A percentile compares a stretch with the other conserved stretches of the same genome.
Conservation (phyloP, 164 flowering plant genomes). For the Platanus orientalis region DNA sequence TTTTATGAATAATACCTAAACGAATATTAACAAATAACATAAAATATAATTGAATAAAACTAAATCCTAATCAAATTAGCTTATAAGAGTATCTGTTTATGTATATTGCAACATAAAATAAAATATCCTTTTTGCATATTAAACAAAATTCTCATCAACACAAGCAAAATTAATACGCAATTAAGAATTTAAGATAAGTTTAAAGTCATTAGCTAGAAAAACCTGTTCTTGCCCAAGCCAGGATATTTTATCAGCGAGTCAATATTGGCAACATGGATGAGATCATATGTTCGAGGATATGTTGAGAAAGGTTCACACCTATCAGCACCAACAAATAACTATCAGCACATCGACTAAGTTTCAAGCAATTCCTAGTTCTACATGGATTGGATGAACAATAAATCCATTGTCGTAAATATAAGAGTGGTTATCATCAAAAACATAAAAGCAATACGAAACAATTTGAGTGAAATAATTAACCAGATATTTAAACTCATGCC, state of each 20-base stretch:
- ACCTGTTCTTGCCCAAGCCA: slow-evolving; percentile 68
- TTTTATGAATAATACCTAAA: too few species aligned
- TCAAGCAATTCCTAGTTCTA: background rate
- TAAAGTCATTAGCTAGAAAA: slow-evolving; percentile 15
- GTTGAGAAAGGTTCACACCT: slow-evolving; percentile 99
- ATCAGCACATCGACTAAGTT: background rate
- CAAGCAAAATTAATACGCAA: background rate
- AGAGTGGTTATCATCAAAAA: background rate
- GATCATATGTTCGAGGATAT: slow-evolving; percentile 90
- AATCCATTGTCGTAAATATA: background rate
- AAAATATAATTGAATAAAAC: too few species aligned
- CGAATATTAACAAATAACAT: too few species aligned
- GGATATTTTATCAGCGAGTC: slow-evolving; percentile 63
- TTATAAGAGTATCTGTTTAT: too few species aligned
- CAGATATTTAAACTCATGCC: too few species aligned
- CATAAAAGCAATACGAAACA: background rate
- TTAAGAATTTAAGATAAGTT: background rate
- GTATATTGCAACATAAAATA: too few species aligned
- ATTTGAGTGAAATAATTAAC: background rate
- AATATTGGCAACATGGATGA: slow-evolving; percentile 69
- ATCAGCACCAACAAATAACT: slow-evolving; percentile 16
- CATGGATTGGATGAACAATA: background rate
- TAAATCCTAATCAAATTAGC: too few species aligned
- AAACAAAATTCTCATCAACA: background rate
- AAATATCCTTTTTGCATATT: too few species aligned